These are phyloP conservation scores for Citrus medica DNA, from an alignment of 345 rosid genomes.

Conservation along the genomic window DNA sequence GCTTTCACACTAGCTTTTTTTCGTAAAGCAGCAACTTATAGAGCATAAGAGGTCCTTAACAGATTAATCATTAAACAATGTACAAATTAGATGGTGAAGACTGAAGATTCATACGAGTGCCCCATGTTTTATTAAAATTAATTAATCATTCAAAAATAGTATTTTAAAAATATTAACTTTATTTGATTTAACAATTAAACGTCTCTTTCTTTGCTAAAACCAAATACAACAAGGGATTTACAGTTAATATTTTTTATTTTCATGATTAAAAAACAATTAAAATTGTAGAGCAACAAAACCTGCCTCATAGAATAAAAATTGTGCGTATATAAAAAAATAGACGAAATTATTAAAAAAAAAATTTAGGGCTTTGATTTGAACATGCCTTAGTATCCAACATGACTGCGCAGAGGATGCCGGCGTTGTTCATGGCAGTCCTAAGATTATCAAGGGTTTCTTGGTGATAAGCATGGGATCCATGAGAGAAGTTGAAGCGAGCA, in stretches of 20 bases:
- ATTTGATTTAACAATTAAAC: background rate
- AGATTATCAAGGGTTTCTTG: slow-evolving; percentile 66
- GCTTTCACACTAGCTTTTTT: background rate
- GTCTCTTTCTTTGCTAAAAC: background rate
- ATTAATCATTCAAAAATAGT: background rate
- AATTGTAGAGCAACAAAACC: background rate
- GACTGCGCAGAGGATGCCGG: slow-evolving; percentile 37
- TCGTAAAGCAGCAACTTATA: background rate
- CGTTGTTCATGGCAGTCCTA: slow-evolving; percentile 28
- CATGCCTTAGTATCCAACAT: slow-evolving; percentile 46
- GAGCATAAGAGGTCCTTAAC: background rate
- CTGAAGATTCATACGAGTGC: too few relatives aligned
- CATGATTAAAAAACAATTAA: background rate
- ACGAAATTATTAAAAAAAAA: background rate
- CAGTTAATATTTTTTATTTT: background rate
- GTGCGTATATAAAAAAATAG: background rate
- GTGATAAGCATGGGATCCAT: slow-evolving; percentile 54
- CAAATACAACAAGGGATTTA: background rate
- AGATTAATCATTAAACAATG: background rate
- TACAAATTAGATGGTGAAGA: background rate
- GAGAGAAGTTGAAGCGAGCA: slow-evolving; percentile 58
- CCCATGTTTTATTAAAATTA: background rate
- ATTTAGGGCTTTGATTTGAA: background rate
- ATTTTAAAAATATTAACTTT: background rate
- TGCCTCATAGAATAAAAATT: too few relatives aligned